Percentiles rank a stretch among this genome's conserved stretches.
Conservation (phyloP, 1,284 basidiomycete genomes). For the Ganoderma resinaceum region DNA sequence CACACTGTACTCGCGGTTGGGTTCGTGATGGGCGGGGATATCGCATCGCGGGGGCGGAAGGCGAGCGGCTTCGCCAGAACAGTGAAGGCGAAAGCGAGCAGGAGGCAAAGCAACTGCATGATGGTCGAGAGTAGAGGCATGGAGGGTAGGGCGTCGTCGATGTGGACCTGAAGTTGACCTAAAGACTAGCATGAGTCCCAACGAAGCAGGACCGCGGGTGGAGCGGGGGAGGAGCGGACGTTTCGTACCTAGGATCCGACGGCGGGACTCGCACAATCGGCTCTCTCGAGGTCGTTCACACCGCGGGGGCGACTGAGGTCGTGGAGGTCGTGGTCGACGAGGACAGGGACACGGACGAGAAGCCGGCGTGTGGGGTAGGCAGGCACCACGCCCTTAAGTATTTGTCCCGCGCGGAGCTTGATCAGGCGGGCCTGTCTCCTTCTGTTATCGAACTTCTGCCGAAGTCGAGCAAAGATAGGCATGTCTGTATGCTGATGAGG, state of each 20-base stretch:
- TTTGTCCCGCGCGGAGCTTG: conserved; percentile 8
- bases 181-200: neutral
- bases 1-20: conserved; percentile 21
- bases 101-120: conserved; percentile 9
- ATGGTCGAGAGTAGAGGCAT: conserved; percentile 1
- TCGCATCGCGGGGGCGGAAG: conserved; percentile 17
- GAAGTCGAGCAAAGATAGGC: conserved; percentile 14
- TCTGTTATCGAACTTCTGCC: conserved; percentile 16
- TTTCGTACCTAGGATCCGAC: neutral
- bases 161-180: neutral
- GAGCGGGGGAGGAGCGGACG: neutral
- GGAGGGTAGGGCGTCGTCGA: neutral
- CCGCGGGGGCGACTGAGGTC: neutral
- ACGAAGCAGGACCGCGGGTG: neutral
- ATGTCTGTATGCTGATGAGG: conserved; percentile 1
- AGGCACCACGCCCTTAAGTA: neutral
- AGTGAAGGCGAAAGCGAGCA: conserved; percentile 11
- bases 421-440: conserved; percentile 13
- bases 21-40: conserved; percentile 23
- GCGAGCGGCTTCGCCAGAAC: conserved; percentile 18
- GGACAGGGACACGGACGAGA: conserved; percentile 14
- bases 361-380: neutral
- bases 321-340: conserved; percentile 7
- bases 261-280: neutral
- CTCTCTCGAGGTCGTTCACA: neutral